Conservation (phyloP, 345 rosid species). For the Barbarea vulgaris region DNA sequence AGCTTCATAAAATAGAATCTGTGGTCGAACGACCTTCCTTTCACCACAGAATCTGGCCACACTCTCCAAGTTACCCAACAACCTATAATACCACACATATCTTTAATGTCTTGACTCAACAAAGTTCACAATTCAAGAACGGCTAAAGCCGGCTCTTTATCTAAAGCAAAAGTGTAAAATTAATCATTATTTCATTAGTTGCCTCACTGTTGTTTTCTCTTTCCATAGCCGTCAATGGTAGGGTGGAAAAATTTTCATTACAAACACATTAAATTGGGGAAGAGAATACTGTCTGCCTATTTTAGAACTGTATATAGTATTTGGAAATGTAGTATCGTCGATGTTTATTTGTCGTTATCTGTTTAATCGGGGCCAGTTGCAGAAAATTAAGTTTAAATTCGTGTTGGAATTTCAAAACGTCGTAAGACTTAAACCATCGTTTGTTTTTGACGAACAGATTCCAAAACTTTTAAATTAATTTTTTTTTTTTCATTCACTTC, state of each 20-base stretch:
- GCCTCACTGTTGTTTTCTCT: constrained; percentile 11
- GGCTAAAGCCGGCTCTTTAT: constrained; percentile 39
- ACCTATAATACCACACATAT: no score
- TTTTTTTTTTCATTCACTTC: no score
- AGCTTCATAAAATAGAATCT: no score
- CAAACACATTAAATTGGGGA: not conserved
- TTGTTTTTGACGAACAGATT: not conserved
- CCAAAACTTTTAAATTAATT: not conserved
- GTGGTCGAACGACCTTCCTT: no score
- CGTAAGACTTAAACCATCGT: not conserved
- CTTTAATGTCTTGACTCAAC: no score
- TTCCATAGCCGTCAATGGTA: constrained; percentile 29
- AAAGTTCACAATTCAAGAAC: no score
- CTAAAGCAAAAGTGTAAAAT: constrained; percentile 36
- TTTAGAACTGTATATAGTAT: not conserved
- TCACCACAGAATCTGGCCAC: no score
- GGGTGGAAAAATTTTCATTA: not conserved
- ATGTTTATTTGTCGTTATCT: not conserved
- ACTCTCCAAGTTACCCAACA: no score
- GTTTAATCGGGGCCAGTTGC: not conserved
- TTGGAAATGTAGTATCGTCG: no score
- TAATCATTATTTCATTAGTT: constrained; percentile 33
- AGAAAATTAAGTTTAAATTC: not conserved
- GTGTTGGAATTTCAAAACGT: not conserved
- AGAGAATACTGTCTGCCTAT: not conserved